Evolutionary conservation across 257 asterid species (phyloP).

Genomic region (Capsicum baccatum): DNA sequence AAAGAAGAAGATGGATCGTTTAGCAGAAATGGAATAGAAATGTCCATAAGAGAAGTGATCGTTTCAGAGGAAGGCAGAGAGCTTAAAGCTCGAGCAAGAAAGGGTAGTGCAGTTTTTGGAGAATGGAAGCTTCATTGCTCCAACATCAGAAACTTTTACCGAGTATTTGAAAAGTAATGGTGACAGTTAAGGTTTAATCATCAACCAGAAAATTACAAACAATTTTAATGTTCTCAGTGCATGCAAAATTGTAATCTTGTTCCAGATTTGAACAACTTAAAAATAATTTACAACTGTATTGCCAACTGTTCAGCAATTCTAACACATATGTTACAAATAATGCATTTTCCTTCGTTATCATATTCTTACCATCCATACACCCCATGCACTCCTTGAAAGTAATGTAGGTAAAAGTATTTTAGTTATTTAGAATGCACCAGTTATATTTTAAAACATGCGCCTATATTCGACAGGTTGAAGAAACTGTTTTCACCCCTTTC

Average conservation of each 20-base stretch:
- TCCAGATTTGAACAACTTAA: background rate
- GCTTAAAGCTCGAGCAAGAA: conserved; percentile 27
- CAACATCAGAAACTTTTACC: conserved; percentile 31
- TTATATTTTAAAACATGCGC: background rate
- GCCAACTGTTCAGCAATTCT: background rate
- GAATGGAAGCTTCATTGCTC: conserved; percentile 25
- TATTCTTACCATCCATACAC: background rate
- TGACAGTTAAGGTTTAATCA: background rate
- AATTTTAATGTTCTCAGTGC: background rate
- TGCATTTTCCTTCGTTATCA: background rate
- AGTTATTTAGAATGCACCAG: conserved; percentile 10
- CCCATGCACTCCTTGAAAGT: conserved; percentile 6
- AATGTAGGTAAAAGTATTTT: background rate
- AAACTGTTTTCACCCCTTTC: conserved; percentile 40
- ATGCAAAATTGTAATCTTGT: background rate
- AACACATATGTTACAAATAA: background rate
- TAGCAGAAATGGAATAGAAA: conserved; percentile 36
- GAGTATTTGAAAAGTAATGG: conserved; percentile 35
- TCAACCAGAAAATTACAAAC: background rate
- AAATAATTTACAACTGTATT: conserved; percentile 3
- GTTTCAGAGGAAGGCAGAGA: conserved; percentile 31
- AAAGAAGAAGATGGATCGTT: conserved; percentile 42
- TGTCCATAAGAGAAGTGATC: conserved; percentile 37
- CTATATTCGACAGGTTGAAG: conserved; percentile 12
- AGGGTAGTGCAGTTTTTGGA: conserved; percentile 37